Evolutionary conservation across 1,139 yeast genomes (phyloP).

Genomic region (Kluyveromyces sp.): DNA sequence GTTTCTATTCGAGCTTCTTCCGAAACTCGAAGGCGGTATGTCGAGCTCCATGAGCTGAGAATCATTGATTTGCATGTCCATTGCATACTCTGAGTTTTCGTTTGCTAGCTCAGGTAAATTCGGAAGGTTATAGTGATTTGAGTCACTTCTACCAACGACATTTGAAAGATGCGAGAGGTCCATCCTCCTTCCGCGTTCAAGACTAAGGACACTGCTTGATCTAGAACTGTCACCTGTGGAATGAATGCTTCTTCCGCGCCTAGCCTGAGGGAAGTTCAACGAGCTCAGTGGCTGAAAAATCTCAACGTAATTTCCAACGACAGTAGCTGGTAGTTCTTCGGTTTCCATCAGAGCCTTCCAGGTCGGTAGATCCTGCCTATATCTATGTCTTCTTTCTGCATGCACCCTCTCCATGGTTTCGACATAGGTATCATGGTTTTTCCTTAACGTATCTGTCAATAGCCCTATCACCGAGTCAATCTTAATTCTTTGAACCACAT

Average conservation of each 20-base stretch:
- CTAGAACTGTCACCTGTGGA: slow-evolving; percentile 18
- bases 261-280: slow-evolving; percentile 3
- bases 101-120: slow-evolving; percentile 21
- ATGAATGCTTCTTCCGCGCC: slow-evolving; percentile 17
- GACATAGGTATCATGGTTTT: slow-evolving; percentile 19
- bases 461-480: slow-evolving; percentile 23
- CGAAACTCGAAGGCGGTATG: slow-evolving; percentile 30
- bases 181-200: slow-evolving; percentile 26
- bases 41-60: slow-evolving; percentile 21
- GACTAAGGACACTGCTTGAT: slow-evolving; percentile 22
- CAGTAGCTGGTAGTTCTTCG: slow-evolving; percentile 10
- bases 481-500: slow-evolving; percentile 9
- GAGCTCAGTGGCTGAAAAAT: slow-evolving; percentile 7
- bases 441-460: slow-evolving; percentile 23
- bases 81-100: slow-evolving; percentile 17
- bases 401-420: slow-evolving; percentile 16
- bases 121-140: not conserved
- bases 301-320: slow-evolving; percentile 6
- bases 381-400: slow-evolving; percentile 3
- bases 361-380: not conserved
- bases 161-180: slow-evolving; percentile 6
- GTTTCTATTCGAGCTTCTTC: slow-evolving; percentile 20
- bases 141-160: not conserved
- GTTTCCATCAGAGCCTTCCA: slow-evolving; percentile 12
- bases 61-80: slow-evolving; percentile 5